phyloP scores from a whole-genome alignment of 441 rosid species.

The Cnidoscolus chayamansa region DNA sequence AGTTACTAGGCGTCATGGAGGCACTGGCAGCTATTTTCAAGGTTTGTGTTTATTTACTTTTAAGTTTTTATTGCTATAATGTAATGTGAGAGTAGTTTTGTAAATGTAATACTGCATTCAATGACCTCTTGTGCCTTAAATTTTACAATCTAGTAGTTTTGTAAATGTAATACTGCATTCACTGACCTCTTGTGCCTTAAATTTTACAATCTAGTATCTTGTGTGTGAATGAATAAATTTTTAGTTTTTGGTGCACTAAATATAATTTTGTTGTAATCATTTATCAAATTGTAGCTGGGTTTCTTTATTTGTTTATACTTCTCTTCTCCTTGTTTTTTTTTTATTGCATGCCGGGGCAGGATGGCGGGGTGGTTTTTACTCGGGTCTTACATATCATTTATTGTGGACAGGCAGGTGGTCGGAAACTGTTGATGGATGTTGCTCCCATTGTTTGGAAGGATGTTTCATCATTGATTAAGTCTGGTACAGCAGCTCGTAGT shows the following conservation, averaged over 20 bases:
- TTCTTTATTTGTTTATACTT: no score
- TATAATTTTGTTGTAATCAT: no score
- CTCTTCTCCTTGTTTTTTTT: no score
- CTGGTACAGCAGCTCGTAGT: slow-evolving; percentile 61
- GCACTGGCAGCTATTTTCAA: slow-evolving; percentile 85
- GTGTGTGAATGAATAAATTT: no score
- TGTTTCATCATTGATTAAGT: slow-evolving; percentile 52
- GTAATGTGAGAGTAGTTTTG: not conserved
- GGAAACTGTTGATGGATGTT: slow-evolving; percentile 56
- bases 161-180: not conserved
- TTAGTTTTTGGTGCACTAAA: no score
- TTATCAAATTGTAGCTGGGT: no score
- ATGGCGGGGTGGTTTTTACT: not conserved
- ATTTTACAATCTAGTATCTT: no score
- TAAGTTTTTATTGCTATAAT: slow-evolving; percentile 5
- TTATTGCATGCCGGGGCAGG: no score
- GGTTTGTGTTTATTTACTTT: slow-evolving; percentile 41
- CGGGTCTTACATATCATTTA: slow-evolving; percentile 25
- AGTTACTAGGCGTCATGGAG: slow-evolving; percentile 76
- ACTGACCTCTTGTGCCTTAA: not conserved
- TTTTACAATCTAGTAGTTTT: no score
- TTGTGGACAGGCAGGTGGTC: slow-evolving; percentile 67
- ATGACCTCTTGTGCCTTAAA: not conserved
- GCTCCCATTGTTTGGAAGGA: slow-evolving; percentile 62
- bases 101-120: not conserved